phyloP scores from a whole-genome alignment of 192 early-diverging fungal genomes.

The Spinellus fusiger region DNA sequence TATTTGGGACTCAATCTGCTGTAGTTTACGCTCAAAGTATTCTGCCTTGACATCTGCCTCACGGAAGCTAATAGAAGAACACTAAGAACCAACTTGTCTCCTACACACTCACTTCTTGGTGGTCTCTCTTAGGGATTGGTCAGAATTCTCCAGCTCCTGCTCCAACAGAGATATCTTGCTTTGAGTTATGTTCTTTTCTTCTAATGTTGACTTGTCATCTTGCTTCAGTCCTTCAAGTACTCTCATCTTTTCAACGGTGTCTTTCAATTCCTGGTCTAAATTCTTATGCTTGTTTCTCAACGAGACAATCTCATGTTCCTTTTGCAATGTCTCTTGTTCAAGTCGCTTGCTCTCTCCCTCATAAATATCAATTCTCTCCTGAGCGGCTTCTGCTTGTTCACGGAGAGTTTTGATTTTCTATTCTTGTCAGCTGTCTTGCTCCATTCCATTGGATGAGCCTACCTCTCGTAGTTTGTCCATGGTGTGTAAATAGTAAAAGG shows the following conservation, averaged over 20 bases:
- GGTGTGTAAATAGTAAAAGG: not conserved
- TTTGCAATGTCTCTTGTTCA: slow-evolving; percentile 46
- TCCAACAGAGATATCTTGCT: slow-evolving; percentile 41
- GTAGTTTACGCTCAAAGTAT: slow-evolving; percentile 79
- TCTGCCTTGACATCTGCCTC: slow-evolving; percentile 78
- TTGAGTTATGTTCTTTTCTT: slow-evolving; percentile 19
- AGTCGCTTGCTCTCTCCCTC: slow-evolving; percentile 52
- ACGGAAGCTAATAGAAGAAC: slow-evolving; percentile 44
- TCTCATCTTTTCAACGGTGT: slow-evolving; percentile 28
- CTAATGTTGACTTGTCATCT: slow-evolving; percentile 23
- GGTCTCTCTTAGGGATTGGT: slow-evolving; percentile 43
- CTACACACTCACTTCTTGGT: slow-evolving; percentile 28
- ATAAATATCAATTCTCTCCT: slow-evolving; percentile 50
- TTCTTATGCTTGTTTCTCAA: slow-evolving; percentile 51
- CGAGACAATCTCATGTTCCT: slow-evolving; percentile 68
- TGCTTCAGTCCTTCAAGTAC: slow-evolving; percentile 23
- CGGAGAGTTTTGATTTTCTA: slow-evolving; percentile 62
- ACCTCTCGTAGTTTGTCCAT: slow-evolving; percentile 19
- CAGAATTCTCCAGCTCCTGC: slow-evolving; percentile 47
- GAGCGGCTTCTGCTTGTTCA: slow-evolving; percentile 57
- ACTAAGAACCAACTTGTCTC: not conserved
- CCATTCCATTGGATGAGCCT: not conserved
- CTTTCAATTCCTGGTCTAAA: slow-evolving; percentile 28
- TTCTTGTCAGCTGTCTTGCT: not conserved
- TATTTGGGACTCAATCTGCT: slow-evolving; percentile 68